Evolutionary conservation across 2,329 filamentous ascomycete genomes (phyloP).

Genomic region (Ophiostoma populinum): DNA sequence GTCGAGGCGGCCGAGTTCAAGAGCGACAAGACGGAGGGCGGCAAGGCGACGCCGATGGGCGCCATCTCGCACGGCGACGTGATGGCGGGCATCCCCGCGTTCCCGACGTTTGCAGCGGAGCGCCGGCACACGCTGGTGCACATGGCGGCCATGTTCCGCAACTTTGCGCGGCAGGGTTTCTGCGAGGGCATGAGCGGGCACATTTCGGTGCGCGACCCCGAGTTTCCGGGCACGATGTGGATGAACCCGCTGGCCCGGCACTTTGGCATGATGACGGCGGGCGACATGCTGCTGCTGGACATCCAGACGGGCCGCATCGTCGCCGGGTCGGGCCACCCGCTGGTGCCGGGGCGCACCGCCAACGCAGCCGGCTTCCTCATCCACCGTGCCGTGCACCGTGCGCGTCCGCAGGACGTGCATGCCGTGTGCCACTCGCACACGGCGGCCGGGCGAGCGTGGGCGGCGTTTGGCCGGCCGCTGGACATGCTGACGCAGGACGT

Average conservation of each 20-base stretch:
- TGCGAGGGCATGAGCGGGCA: conserved; percentile 45
- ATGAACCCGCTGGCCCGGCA: conserved; percentile 42
- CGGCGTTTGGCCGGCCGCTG: conserved; percentile 31
- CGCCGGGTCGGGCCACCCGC: conserved; percentile 19
- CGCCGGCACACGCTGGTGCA: conserved; percentile 41
- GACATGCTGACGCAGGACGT: conserved; percentile 44
- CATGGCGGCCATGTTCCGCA: conserved; percentile 40
- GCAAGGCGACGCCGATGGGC: conserved; percentile 14
- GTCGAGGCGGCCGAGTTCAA: conserved; percentile 3
- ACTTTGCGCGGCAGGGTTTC: conserved; percentile 42
- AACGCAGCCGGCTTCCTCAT: conserved; percentile 44
- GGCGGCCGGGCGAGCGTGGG: conserved; percentile 37
- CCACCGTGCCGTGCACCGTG: conserved; percentile 38
- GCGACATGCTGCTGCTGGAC: conserved; percentile 37
- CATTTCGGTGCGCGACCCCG: conserved; percentile 42
- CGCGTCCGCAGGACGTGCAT: conserved; percentile 33
- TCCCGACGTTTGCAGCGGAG: conserved; percentile 24
- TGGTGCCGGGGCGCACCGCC: conserved; percentile 34
- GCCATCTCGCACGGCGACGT: conserved; percentile 17
- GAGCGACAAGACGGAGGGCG: conserved; percentile 4
- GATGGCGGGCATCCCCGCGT: conserved; percentile 22
- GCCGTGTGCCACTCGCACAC: conserved; percentile 42
- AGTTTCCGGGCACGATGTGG: conserved; percentile 38
- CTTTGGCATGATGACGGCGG: conserved; percentile 38
- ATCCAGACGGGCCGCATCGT: conserved; percentile 36